phyloP scores from a whole-genome alignment of 345 rosid genomes.

The Lagerstroemia speciosa region DNA sequence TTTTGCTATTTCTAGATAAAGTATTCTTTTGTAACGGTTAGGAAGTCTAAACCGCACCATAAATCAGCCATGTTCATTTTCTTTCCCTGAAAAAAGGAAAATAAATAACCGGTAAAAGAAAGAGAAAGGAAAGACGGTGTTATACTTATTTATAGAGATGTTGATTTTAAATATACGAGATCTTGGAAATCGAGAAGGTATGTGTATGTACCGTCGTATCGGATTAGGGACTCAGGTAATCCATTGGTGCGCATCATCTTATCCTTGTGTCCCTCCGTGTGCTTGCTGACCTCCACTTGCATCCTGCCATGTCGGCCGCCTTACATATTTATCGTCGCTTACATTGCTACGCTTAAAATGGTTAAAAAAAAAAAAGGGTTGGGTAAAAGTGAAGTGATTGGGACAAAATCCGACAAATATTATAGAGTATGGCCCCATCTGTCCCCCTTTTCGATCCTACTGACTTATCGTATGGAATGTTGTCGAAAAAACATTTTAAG shows the following conservation, averaged over 20 bases:
- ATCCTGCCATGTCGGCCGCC: constrained; percentile 63
- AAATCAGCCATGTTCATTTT: neutral
- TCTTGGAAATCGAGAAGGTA: too few species aligned
- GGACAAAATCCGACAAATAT: neutral
- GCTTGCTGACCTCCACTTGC: constrained; percentile 98
- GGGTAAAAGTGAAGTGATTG: constrained; percentile 1
- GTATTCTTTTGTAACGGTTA: too few species aligned
- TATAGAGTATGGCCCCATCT: constrained; percentile 1
- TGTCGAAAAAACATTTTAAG: neutral
- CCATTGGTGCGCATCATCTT: constrained; percentile 82
- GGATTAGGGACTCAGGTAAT: constrained; percentile 84
- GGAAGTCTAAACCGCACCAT: too few species aligned
- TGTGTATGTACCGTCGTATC: constrained; percentile 61
- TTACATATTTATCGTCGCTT: too few species aligned
- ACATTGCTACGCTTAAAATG: too few species aligned
- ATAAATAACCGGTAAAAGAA: neutral
- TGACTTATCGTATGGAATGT: neutral
- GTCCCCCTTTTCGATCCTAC: neutral
- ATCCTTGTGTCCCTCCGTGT: constrained; percentile 83
- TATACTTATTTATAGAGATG: too few species aligned
- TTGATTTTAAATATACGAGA: too few species aligned
- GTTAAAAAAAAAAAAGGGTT: neutral
- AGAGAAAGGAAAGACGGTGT: too few species aligned
- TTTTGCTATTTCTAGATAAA: too few species aligned
- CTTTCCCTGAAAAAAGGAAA: neutral